Evolutionary conservation across 371 early-diverging fungal species (phyloP).

Genomic region (Homolaphlyctis polyrhiza): DNA sequence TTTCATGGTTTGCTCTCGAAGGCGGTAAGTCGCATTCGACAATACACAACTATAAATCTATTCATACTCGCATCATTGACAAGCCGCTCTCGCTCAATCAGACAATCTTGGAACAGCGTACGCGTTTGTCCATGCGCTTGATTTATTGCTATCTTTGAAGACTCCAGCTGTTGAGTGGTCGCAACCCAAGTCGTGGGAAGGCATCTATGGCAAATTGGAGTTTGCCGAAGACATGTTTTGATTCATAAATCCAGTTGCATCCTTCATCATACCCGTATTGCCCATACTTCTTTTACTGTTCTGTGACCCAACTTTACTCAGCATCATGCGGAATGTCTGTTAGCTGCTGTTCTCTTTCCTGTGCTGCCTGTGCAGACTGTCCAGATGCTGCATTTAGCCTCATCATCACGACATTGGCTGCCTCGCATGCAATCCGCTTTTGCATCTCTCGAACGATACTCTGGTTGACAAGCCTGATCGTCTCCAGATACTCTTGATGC

Average conservation of each 20-base stretch:
- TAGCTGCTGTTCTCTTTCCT: too few relatives aligned
- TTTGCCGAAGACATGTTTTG: neutral
- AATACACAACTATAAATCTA: neutral
- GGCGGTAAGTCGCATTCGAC: neutral
- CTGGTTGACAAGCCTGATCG: neutral
- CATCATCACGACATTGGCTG: too few relatives aligned
- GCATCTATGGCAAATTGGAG: neutral
- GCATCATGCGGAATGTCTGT: too few relatives aligned
- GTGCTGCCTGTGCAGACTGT: too few relatives aligned
- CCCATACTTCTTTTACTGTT: too few relatives aligned
- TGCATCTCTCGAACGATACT: neutral
- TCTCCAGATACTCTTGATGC: neutral
- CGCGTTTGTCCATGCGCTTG: neutral
- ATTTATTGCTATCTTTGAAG: neutral
- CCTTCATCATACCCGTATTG: too few relatives aligned
- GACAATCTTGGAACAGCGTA: neutral
- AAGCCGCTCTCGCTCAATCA: neutral
- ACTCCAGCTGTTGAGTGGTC: neutral
- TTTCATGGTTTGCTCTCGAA: slow-evolving; percentile 1
- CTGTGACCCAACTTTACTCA: too few relatives aligned
- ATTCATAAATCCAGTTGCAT: neutral
- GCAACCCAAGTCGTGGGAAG: neutral
- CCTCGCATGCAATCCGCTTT: too few relatives aligned
- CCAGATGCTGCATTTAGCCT: too few relatives aligned
- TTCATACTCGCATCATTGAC: neutral